phyloP scores from a whole-genome alignment of 1,284 basidiomycete genomes.

The Uromyces viciae-fabae region DNA sequence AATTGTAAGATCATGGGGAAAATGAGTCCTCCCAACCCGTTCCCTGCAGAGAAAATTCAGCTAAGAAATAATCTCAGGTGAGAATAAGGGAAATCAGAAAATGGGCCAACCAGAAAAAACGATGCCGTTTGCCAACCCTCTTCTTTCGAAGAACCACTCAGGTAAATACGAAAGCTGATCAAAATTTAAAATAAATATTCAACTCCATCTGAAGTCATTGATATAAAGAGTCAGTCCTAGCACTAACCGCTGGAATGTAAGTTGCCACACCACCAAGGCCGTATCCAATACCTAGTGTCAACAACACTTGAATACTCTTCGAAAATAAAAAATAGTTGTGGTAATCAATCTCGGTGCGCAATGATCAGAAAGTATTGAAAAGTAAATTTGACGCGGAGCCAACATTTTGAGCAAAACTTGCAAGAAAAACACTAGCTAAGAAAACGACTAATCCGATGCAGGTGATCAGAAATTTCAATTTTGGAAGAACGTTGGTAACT shows the following conservation, averaged over 20 bases:
- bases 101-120: slow-evolving; percentile 36
- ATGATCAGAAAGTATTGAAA: neutral
- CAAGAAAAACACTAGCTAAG: slow-evolving; percentile 25
- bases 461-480: neutral
- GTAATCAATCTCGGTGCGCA: neutral
- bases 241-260: slow-evolving; percentile 37
- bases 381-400: neutral
- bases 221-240: no score
- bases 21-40: slow-evolving; percentile 32
- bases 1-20: slow-evolving; percentile 33
- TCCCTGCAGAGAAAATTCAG: neutral
- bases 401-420: slow-evolving; percentile 32
- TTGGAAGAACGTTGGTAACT: slow-evolving; percentile 26
- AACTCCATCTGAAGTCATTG: neutral
- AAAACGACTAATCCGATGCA: slow-evolving; percentile 25
- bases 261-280: slow-evolving; percentile 32
- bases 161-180: slow-evolving; percentile 36
- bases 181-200: neutral
- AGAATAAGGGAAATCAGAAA: neutral
- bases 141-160: slow-evolving; percentile 29
- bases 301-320: slow-evolving; percentile 37
- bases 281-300: slow-evolving; percentile 38
- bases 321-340: neutral
- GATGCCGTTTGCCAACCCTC: slow-evolving; percentile 39
- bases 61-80: neutral